A percentile compares a stretch with the other conserved stretches of the same genome.
Evolutionary conservation across 768 basidiomycete species (phyloP).

Genomic region (Tricholoma hemisulphureum): DNA sequence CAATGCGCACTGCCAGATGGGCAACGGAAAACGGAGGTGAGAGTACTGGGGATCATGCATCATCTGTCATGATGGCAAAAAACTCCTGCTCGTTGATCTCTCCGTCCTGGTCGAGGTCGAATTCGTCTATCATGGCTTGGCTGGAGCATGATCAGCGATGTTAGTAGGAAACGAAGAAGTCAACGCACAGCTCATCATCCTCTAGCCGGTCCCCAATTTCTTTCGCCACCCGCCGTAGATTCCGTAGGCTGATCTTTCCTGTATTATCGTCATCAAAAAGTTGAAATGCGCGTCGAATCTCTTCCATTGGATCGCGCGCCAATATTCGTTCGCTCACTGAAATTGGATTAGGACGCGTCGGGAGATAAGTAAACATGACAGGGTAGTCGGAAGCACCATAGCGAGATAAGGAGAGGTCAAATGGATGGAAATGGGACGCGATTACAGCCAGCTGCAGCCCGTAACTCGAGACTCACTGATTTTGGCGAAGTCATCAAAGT

Average conservation of each 20-base stretch:
- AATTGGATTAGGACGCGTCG: slow-evolving; percentile 12
- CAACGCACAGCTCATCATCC: slow-evolving; percentile 91
- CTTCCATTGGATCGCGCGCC: slow-evolving; percentile 93
- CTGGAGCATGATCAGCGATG: slow-evolving; percentile 38
- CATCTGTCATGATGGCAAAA: slow-evolving; percentile 95
- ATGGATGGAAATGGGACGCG: background rate
- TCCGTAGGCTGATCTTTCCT: slow-evolving; percentile 89
- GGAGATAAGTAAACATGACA: background rate
- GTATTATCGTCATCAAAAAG: slow-evolving; percentile 96
- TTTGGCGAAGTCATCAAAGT: slow-evolving; percentile 90
- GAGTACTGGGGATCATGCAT: slow-evolving; percentile 46
- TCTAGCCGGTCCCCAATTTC: slow-evolving; percentile 95
- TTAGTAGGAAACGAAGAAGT: slow-evolving; percentile 1
- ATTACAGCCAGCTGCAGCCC: background rate
- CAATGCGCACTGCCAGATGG: no score
- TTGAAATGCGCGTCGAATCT: slow-evolving; percentile 93
- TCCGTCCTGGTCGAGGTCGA: slow-evolving; percentile 97
- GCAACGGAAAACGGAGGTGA: background rate
- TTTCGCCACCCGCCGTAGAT: slow-evolving; percentile 90
- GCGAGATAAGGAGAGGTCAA: background rate
- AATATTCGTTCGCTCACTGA: slow-evolving; percentile 94
- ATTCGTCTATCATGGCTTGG: slow-evolving; percentile 99
- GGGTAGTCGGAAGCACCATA: background rate
- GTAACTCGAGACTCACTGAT: slow-evolving; percentile 65
- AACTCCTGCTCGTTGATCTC: slow-evolving; percentile 98